Percentiles rank a stretch among this genome's conserved stretches.
These are phyloP conservation scores for Magnolia sinica DNA, from an alignment of 164 flowering plant genomes.

Conservation along the genomic window DNA sequence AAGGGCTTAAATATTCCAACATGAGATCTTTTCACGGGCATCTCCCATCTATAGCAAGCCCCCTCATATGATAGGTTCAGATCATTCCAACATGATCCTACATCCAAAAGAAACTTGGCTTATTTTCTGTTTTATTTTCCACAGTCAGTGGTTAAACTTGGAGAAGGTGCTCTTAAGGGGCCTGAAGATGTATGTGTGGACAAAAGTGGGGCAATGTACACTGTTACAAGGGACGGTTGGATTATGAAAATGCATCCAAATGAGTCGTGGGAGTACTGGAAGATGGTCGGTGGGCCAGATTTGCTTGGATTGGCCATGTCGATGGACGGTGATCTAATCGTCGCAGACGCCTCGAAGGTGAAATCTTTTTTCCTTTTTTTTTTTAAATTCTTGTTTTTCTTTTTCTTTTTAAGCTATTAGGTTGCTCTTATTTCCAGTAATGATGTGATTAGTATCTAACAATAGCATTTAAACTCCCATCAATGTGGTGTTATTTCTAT, in stretches of 20 bases:
- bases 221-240: conserved; percentile 80
- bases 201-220: conserved; percentile 44
- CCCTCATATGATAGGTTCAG: too few relatives aligned
- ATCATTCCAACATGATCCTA: neutral
- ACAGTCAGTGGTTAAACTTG: conserved; percentile 53
- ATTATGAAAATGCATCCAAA: conserved; percentile 51
- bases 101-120: too few relatives aligned
- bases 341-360: conserved; percentile 55
- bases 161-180: conserved; percentile 52
- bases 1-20: neutral
- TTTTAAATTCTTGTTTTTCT: neutral
- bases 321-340: conserved; percentile 38
- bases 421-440: neutral
- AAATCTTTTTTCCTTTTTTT: neutral
- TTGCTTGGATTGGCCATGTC: conserved; percentile 49
- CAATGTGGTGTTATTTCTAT: too few relatives aligned
- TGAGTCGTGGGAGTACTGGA: conserved; percentile 70
- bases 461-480: too few relatives aligned
- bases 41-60: too few relatives aligned
- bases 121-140: conserved; percentile 15
- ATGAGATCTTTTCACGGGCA: neutral
- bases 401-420: neutral
- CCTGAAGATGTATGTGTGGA: conserved; percentile 70
- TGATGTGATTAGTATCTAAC: too few relatives aligned
- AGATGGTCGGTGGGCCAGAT: conserved; percentile 23